Conservation (phyloP, 2,329 filamentous ascomycete species). For the Ampelomyces quisqualis region DNA sequence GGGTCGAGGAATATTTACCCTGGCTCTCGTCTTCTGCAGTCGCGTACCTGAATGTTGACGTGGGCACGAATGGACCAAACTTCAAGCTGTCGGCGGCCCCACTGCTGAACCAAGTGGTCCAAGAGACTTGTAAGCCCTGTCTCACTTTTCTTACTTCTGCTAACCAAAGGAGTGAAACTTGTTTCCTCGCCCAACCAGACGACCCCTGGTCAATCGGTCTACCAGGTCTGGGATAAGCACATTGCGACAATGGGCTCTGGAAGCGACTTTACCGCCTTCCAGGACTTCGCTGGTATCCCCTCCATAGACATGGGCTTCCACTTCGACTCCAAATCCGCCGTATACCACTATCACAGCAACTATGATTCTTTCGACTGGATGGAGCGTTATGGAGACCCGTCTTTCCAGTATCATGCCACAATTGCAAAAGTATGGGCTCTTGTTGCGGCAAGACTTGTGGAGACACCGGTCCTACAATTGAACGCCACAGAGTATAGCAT, state of each 20-base stretch:
- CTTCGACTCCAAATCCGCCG: constrained; percentile 43
- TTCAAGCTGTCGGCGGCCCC: constrained; percentile 70
- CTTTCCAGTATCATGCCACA: constrained; percentile 59
- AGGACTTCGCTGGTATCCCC: constrained; percentile 55
- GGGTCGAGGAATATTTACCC: constrained; percentile 85
- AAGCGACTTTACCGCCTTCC: constrained; percentile 55
- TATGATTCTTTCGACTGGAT: constrained; percentile 87
- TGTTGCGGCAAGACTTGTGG: constrained; percentile 49
- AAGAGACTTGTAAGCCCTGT: constrained; percentile 56
- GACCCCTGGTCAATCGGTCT: constrained; percentile 65
- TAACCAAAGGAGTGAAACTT: constrained; percentile 27
- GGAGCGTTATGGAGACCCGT: constrained; percentile 70
- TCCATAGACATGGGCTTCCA: constrained; percentile 52
- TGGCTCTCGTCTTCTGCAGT: constrained; percentile 74
- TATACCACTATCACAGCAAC: constrained; percentile 80
- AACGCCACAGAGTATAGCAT: constrained; percentile 51
- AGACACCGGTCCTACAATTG: constrained; percentile 51
- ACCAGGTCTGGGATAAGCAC: constrained; percentile 59
- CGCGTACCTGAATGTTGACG: constrained; percentile 84
- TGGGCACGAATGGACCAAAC: constrained; percentile 65
- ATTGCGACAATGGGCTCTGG: constrained; percentile 59
- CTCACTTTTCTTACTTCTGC: neutral
- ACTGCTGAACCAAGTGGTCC: constrained; percentile 70
- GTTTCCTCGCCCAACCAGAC: constrained; percentile 67
- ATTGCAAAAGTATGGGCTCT: constrained; percentile 51